phyloP scores from a whole-genome alignment of 306 rosid genomes.

The Glycyrrhiza uralensis region DNA sequence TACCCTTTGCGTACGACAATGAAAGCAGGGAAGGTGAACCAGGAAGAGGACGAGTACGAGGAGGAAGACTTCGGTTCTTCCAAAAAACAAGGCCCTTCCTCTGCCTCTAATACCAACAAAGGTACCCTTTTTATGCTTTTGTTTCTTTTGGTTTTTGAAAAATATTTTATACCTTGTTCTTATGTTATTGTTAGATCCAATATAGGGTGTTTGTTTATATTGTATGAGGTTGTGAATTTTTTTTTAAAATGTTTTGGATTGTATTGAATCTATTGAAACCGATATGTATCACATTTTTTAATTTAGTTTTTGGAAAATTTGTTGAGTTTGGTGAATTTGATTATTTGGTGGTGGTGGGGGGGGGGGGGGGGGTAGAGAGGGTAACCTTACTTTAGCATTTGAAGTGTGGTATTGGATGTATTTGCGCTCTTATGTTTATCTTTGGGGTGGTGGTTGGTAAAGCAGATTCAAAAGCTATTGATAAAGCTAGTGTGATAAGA shows the following conservation, averaged over 20 bases:
- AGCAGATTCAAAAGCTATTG: constrained; percentile 73
- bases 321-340: neutral
- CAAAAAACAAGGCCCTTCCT: constrained; percentile 73
- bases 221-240: constrained; percentile 2
- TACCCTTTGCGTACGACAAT: constrained; percentile 38
- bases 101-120: constrained; percentile 51
- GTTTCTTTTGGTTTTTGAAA: neutral
- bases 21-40: constrained; percentile 76
- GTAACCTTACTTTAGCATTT: neutral
- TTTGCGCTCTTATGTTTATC: constrained; percentile 1
- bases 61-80: constrained; percentile 70
- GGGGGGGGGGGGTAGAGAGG: too few species aligned
- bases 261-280: neutral
- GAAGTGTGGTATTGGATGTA: constrained; percentile 16
- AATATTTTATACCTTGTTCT: neutral
- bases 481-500: constrained; percentile 75
- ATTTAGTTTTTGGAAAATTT: neutral
- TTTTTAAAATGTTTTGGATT: neutral
- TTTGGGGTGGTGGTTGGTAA: constrained; percentile 24
- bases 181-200: constrained; percentile 47
- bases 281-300: neutral
- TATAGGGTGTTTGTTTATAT: constrained; percentile 12
- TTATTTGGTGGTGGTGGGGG: neutral
- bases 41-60: constrained; percentile 88
- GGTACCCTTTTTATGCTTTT: constrained; percentile 46